These are phyloP conservation scores for Solanum microdontum DNA, from an alignment of 257 asterid species.

Conservation along the genomic window DNA sequence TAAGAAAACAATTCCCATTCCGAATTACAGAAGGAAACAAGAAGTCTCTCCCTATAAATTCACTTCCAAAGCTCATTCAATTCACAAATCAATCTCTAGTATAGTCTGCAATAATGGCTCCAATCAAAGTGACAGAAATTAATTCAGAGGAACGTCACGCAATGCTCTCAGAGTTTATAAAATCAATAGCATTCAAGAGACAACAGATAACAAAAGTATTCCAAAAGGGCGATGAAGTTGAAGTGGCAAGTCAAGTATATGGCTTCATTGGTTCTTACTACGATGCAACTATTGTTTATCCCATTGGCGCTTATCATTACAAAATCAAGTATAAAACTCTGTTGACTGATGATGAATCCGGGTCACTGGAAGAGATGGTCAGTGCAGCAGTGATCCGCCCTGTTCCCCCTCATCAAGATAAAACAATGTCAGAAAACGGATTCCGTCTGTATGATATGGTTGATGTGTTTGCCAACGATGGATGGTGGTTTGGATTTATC, in stretches of 20 bases:
- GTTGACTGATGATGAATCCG: not conserved
- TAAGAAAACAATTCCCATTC: not conserved
- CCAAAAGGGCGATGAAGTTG: not conserved
- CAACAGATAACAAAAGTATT: not conserved
- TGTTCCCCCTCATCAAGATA: not conserved
- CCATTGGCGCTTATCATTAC: not conserved
- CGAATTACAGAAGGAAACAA: not conserved
- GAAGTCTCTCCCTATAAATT: not conserved
- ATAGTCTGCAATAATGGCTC: not conserved
- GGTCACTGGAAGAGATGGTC: not conserved
- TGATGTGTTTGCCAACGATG: slow-evolving; percentile 6
- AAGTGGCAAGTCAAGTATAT: not conserved
- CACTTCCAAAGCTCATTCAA: not conserved
- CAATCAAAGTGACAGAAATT: not conserved
- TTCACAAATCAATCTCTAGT: not conserved
- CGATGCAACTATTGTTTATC: not conserved
- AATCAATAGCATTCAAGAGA: not conserved
- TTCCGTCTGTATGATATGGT: not conserved
- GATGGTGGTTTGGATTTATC: slow-evolving; percentile 10
- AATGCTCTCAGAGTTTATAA: not conserved
- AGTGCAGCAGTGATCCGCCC: not conserved
- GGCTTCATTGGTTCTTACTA: not conserved
- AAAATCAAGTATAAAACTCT: not conserved
- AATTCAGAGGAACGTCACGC: not conserved
- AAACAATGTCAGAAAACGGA: not conserved